Conservation (phyloP, 1,139 yeast genomes). For the Taiozyma sp. region DNA sequence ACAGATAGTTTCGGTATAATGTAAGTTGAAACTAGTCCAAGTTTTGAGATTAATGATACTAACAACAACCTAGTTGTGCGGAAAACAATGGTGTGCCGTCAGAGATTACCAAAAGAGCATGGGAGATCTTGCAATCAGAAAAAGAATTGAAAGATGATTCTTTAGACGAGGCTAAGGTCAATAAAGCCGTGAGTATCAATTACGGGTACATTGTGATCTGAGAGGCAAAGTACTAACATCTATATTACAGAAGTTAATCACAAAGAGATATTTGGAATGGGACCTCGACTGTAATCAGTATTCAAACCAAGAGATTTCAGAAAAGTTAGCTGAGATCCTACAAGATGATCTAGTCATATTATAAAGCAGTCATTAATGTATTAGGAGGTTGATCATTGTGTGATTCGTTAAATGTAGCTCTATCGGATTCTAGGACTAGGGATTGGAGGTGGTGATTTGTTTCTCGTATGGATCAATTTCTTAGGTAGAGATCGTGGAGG, state of each 20-base stretch:
- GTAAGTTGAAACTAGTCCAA: not conserved
- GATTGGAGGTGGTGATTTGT: not conserved
- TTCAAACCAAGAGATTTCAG: not conserved
- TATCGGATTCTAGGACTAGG: not conserved
- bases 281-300: slow-evolving; percentile 18
- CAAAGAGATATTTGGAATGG: slow-evolving; percentile 28
- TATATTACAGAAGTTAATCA: slow-evolving; percentile 12
- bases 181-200: slow-evolving; percentile 5
- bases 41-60: not conserved
- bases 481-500: slow-evolving; percentile 23
- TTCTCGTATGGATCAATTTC: slow-evolving; percentile 9
- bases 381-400: slow-evolving; percentile 2
- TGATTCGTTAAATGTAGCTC: not conserved
- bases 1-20: slow-evolving; percentile 32
- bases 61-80: slow-evolving; percentile 27
- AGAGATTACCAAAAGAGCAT: slow-evolving; percentile 28
- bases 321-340: not conserved
- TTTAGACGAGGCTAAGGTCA: slow-evolving; percentile 13
- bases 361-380: not conserved
- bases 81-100: slow-evolving; percentile 30
- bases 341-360: not conserved
- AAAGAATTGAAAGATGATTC: slow-evolving; percentile 6
- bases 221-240: not conserved
- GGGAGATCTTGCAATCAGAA: slow-evolving; percentile 15
- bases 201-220: not conserved